These are phyloP conservation scores for Penicillium sp. DNA, from an alignment of 2,329 filamentous ascomycete species.

Conservation along the genomic window DNA sequence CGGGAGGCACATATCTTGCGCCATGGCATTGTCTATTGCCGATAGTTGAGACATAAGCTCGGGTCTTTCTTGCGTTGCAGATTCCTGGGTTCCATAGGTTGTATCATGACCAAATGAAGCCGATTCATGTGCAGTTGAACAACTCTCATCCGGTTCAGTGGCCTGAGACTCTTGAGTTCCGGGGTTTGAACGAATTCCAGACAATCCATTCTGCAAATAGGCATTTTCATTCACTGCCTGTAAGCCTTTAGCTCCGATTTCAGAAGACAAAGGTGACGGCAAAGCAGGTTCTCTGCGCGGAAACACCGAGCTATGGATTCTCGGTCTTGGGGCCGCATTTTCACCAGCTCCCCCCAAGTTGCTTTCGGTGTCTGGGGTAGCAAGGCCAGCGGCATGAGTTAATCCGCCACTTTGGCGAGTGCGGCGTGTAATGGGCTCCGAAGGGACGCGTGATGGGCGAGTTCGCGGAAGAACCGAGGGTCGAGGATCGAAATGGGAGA, in stretches of 20 bases:
- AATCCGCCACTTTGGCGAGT: conserved; percentile 30
- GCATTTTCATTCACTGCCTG: conserved; percentile 10
- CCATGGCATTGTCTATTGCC: conserved; percentile 65
- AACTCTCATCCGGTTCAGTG: conserved; percentile 8
- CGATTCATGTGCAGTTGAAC: conserved; percentile 12
- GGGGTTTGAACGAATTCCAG: conserved; percentile 1
- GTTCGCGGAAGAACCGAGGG: conserved; percentile 44
- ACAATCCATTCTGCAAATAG: conserved; percentile 15
- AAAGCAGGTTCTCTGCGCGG: conserved; percentile 33
- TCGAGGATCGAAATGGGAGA: conserved; percentile 52
- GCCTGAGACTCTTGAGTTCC: conserved; percentile 12
- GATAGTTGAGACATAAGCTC: conserved; percentile 39
- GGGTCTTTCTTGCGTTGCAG: conserved; percentile 18
- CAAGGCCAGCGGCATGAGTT: conserved; percentile 35
- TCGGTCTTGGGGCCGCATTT: conserved; percentile 24
- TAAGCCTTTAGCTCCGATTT: conserved; percentile 24
- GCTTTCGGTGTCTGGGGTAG: conserved; percentile 41
- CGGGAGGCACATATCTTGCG: conserved; percentile 86
- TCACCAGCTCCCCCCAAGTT: conserved; percentile 30
- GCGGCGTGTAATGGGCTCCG: conserved; percentile 51
- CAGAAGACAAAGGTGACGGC: conserved; percentile 33
- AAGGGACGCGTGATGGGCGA: conserved; percentile 38
- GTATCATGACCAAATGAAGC: conserved; percentile 23
- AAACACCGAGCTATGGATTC: conserved; percentile 34
- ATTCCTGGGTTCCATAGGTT: conserved; percentile 22